phyloP scores from a whole-genome alignment of 495 filamentous ascomycete species.

The Penicillium atrosanguineum region DNA sequence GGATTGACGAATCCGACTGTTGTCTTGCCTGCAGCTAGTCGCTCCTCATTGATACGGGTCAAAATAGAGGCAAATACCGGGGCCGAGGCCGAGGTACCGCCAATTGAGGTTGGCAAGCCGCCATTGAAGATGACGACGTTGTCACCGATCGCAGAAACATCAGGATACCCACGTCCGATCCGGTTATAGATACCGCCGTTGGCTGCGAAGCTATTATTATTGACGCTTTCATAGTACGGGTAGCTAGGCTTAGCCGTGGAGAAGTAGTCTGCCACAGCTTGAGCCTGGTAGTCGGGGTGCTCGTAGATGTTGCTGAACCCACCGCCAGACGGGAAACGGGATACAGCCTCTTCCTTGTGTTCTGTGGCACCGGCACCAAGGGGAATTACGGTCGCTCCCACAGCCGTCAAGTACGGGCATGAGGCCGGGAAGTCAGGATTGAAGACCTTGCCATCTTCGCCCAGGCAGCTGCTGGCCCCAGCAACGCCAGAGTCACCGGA shows the following conservation, averaged over 20 bases:
- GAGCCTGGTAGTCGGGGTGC: conserved; percentile 55
- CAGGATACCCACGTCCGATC: conserved; percentile 61
- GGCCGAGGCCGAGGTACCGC: conserved; percentile 58
- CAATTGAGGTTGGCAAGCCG: conserved; percentile 38
- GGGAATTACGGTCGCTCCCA: conserved; percentile 48
- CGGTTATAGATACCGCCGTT: conserved; percentile 57
- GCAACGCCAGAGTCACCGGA: conserved; percentile 61
- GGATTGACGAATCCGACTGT: conserved; percentile 63
- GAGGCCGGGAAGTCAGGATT: conserved; percentile 48
- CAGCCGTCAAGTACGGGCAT: conserved; percentile 53
- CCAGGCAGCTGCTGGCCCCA: conserved; percentile 40
- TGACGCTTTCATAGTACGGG: conserved; percentile 35
- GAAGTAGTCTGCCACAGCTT: conserved; percentile 52
- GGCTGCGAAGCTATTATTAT: conserved; percentile 39
- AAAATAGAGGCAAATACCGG: conserved; percentile 57
- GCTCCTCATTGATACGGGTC: conserved; percentile 62
- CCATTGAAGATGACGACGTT: conserved; percentile 49
- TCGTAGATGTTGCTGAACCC: conserved; percentile 70
- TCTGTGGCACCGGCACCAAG: conserved; percentile 30
- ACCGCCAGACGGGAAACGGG: conserved; percentile 55
- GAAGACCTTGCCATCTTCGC: conserved; percentile 42
- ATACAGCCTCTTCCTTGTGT: conserved; percentile 41
- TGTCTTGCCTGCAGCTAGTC: conserved; percentile 52
- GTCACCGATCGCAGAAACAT: conserved; percentile 63
- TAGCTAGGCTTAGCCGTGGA: conserved; percentile 44